Conservation (phyloP, 768 basidiomycete species). For the Tylopilus subfusipes region DNA sequence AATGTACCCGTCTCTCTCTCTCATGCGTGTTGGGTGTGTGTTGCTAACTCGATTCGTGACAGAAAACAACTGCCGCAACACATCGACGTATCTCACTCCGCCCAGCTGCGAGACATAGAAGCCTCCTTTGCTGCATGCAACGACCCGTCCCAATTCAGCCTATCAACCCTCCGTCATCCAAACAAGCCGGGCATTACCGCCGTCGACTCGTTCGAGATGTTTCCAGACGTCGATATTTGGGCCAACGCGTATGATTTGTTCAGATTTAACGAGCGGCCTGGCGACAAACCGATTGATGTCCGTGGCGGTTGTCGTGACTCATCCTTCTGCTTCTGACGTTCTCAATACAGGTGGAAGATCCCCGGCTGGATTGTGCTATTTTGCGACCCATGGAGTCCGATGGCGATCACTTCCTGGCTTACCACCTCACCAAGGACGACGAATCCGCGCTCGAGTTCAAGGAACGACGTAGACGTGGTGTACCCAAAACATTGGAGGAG, state of each 20-base stretch:
- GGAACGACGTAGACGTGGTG: conserved; percentile 42
- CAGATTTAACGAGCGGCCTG: conserved; percentile 79
- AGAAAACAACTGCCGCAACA: conserved; percentile 47
- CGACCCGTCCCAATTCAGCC: conserved; percentile 56
- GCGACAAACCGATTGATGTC: conserved; percentile 71
- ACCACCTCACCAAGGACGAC: conserved; percentile 78
- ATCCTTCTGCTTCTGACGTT: background rate
- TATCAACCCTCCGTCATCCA: conserved; percentile 65
- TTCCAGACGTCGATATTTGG: conserved; percentile 86
- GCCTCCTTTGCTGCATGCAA: conserved; percentile 59
- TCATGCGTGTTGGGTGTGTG: background rate
- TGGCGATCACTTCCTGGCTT: conserved; percentile 83
- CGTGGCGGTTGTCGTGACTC: conserved; percentile 18
- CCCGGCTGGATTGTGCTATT: conserved; percentile 80
- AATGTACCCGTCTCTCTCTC: conserved; percentile 41
- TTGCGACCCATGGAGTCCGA: conserved; percentile 86
- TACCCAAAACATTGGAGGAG: conserved; percentile 46
- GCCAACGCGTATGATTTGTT: conserved; percentile 87
- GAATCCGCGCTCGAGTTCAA: conserved; percentile 65
- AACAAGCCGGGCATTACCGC: conserved; percentile 74
- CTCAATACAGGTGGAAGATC: conserved; percentile 59
- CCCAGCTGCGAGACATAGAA: conserved; percentile 77
- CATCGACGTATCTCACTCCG: conserved; percentile 70
- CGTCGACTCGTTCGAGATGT: conserved; percentile 75
- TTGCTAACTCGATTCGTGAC: conserved; percentile 15